A percentile compares a stretch with the other conserved stretches of the same genome.
Evolutionary conservation across 225 moss, liverwort and hornwort species (phyloP).

Genomic region (Asterella californica): DNA sequence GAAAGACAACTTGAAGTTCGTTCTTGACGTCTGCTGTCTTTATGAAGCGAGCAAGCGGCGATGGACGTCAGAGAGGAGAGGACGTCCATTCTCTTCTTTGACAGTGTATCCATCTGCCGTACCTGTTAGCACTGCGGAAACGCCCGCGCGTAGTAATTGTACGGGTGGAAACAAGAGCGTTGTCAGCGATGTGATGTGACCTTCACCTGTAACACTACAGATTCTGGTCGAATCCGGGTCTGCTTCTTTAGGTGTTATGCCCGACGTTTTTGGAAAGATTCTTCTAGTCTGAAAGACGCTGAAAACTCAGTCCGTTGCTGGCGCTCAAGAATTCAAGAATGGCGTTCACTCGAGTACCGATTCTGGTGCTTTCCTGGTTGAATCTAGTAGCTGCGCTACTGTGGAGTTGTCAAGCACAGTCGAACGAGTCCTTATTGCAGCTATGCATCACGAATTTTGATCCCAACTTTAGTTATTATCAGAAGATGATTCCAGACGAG

Average conservation of each 20-base stretch:
- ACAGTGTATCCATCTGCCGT: no score
- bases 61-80: background rate
- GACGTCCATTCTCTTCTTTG: background rate
- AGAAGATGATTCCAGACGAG: constrained; percentile 25
- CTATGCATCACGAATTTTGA: constrained; percentile 32
- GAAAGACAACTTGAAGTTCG: background rate
- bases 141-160: no score
- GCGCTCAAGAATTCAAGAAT: background rate
- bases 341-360: background rate
- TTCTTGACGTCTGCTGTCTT: background rate
- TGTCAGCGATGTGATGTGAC: no score
- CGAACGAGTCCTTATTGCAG: constrained; percentile 21
- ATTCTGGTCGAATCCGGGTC: background rate
- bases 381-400: background rate
- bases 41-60: background rate
- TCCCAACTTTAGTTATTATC: constrained; percentile 22
- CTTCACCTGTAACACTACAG: background rate
- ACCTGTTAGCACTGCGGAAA: no score
- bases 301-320: background rate
- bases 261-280: no score
- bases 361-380: background rate
- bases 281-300: no score
- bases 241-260: no score
- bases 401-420: background rate
- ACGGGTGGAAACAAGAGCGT: no score